Evolutionary conservation across 176 grass and related monocot genomes (phyloP).

Genomic region (Hyparrhenia diplandra): DNA sequence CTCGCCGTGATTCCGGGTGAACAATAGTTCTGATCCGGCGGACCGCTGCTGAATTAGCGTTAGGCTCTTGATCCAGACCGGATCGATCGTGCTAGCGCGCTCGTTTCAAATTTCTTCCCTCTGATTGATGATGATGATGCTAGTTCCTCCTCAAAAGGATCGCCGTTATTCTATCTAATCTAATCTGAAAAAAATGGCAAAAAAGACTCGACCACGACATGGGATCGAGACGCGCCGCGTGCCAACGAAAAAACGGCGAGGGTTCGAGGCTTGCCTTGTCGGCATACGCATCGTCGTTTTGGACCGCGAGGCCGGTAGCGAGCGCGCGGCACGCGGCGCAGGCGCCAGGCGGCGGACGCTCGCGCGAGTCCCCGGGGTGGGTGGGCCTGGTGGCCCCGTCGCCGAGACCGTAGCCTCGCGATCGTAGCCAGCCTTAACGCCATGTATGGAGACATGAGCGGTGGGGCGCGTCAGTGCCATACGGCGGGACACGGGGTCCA

Average conservation of each 20-base stretch:
- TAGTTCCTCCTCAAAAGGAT: background rate
- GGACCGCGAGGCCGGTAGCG: background rate
- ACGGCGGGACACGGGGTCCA: background rate
- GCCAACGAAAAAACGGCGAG: background rate
- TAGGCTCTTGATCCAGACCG: background rate
- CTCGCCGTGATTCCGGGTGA: background rate
- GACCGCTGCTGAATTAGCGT: background rate
- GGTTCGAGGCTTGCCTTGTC: constrained; percentile 15
- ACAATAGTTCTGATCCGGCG: background rate
- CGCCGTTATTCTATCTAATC: background rate
- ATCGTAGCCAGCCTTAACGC: background rate
- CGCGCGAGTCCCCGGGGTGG: background rate
- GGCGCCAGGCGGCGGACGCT: background rate
- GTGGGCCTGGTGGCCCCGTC: background rate
- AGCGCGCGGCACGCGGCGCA: background rate
- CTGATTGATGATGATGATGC: background rate
- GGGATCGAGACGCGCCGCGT: background rate
- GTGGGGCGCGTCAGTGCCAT: background rate
- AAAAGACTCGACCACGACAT: background rate
- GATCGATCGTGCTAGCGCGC: background rate
- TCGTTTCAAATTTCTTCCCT: background rate
- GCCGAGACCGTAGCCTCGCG: background rate
- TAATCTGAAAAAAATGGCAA: background rate
- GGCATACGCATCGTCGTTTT: background rate
- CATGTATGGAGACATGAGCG: background rate